These are phyloP conservation scores for Eucalyptus sp. DNA, from an alignment of 345 rosid genomes.

Conservation along the genomic window DNA sequence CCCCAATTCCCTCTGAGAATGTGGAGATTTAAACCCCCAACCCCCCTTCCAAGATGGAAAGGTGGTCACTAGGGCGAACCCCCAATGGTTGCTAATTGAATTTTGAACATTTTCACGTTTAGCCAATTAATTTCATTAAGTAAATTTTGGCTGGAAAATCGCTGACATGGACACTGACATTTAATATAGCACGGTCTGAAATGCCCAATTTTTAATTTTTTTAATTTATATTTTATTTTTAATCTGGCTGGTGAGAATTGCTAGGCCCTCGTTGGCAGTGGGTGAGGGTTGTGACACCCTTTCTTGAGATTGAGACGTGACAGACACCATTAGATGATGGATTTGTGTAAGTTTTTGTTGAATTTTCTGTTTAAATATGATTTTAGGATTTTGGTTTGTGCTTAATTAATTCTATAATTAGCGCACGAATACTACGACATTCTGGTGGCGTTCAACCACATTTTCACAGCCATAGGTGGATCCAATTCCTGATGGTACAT, in stretches of 20 bases:
- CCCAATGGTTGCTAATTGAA: no score
- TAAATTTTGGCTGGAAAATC: rapidly evolving
- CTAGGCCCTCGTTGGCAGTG: rapidly evolving
- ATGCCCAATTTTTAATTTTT: rapidly evolving
- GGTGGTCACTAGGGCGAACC: no score
- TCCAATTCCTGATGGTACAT: neutral
- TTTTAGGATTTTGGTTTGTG: neutral
- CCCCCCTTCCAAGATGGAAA: no score
- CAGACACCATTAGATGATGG: neutral
- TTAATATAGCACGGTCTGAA: rapidly evolving
- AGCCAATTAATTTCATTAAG: rapidly evolving
- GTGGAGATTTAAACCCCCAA: no score
- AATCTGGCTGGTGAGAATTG: no score
- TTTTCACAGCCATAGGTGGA: neutral
- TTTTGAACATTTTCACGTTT: rapidly evolving
- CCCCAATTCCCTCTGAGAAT: no score
- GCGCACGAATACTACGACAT: no score
- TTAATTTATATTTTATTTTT: no score
- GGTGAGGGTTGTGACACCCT: no score
- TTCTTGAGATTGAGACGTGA: no score
- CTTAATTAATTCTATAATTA: neutral
- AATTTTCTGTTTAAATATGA: neutral
- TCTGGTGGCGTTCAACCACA: no score
- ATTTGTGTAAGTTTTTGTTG: neutral
- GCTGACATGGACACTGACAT: rapidly evolving